Conservation (phyloP, 2,329 filamentous ascomycete species). For the Claviceps paspali region DNA sequence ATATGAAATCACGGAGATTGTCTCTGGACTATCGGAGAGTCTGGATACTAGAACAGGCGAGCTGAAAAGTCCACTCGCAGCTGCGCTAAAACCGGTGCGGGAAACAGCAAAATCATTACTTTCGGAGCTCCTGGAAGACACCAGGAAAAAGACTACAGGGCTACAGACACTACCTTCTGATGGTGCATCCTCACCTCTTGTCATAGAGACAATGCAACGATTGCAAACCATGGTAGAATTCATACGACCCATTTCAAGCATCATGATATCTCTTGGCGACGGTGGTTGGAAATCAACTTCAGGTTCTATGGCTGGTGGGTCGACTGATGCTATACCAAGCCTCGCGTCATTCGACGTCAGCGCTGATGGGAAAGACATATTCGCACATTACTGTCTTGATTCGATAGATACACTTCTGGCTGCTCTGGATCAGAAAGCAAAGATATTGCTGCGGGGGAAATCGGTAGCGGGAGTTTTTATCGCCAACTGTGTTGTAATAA, state of each 20-base stretch:
- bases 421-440: conserved; percentile 60
- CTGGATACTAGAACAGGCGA: conserved; percentile 75
- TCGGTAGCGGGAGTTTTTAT: conserved; percentile 75
- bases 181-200: conserved; percentile 62
- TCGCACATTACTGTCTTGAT: conserved; percentile 80
- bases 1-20: conserved; percentile 87
- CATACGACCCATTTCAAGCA: conserved; percentile 68
- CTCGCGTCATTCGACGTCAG: conserved; percentile 72
- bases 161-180: conserved; percentile 60
- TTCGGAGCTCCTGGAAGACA: conserved; percentile 70
- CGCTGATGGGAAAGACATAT: conserved; percentile 74
- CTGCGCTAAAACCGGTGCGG: conserved; percentile 74
- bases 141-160: conserved; percentile 49
- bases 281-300: conserved; percentile 63
- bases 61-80: conserved; percentile 66
- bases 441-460: conserved; percentile 59
- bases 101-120: conserved; percentile 85
- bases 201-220: conserved; percentile 71
- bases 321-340: conserved; percentile 51
- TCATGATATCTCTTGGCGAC: conserved; percentile 84
- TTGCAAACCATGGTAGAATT: conserved; percentile 80
- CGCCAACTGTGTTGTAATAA: conserved; percentile 70
- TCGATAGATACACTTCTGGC: conserved; percentile 70
- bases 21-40: conserved; percentile 63
- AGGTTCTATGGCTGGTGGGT: conserved; percentile 35